phyloP scores from a whole-genome alignment of 805 yeast species.

The Tetrapisispora fleetii region DNA sequence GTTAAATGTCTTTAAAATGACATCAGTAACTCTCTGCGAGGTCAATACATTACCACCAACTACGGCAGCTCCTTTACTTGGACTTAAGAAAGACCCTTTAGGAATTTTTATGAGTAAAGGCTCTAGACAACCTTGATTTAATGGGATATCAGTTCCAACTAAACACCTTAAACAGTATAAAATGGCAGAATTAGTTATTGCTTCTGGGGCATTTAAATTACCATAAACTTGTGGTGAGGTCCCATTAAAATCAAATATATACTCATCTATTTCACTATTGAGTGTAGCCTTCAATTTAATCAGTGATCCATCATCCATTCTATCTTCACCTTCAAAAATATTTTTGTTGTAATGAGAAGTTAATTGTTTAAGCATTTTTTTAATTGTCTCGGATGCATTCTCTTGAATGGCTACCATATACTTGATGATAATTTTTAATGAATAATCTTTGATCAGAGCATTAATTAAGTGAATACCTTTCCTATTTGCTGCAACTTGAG shows the following conservation, averaged over 20 bases:
- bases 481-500: conserved; percentile 82
- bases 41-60: conserved; percentile 95
- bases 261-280: conserved; percentile 42
- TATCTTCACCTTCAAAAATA: conserved; percentile 45
- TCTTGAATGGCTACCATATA: conserved; percentile 79
- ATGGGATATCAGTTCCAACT: conserved; percentile 79
- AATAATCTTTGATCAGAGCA: conserved; percentile 52
- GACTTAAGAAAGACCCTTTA: conserved; percentile 53
- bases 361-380: conserved; percentile 38
- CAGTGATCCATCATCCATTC: conserved; percentile 73
- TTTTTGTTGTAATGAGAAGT: conserved; percentile 34
- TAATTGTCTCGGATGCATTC: conserved; percentile 69
- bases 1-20: conserved; percentile 72
- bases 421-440: conserved; percentile 45
- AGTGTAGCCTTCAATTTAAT: conserved; percentile 48
- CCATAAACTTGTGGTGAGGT: conserved; percentile 84
- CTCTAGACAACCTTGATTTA: conserved; percentile 83
- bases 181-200: conserved; percentile 82
- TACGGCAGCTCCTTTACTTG: conserved; percentile 79
- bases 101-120: conserved; percentile 68
- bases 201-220: conserved; percentile 85
- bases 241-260: conserved; percentile 75
- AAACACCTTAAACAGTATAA: conserved; percentile 78
- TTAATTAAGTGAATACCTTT: conserved; percentile 66
- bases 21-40: conserved; percentile 87